A percentile compares a stretch with the other conserved stretches of the same genome.
Evolutionary conservation across 345 rosid species (phyloP).

Genomic region (Adansonia digitata): DNA sequence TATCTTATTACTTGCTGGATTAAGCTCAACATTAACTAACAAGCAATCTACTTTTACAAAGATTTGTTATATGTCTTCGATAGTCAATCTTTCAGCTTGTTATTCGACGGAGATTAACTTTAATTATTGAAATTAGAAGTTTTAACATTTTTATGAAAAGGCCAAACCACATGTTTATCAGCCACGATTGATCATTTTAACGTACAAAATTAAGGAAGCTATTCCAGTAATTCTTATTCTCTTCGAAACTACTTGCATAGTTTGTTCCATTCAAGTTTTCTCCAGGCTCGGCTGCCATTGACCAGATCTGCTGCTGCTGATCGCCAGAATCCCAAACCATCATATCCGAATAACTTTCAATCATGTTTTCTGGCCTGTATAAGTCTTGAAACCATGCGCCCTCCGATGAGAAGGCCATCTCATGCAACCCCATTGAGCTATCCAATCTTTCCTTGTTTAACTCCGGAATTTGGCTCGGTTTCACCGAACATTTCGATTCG

Average conservation of each 20-base stretch:
- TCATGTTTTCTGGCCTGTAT: no score
- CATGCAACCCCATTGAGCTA: neutral
- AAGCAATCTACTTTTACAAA: no score
- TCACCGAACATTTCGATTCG: conserved; percentile 7
- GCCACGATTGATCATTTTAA: no score
- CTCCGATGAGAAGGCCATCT: neutral
- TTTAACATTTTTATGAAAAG: no score
- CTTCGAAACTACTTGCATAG: conserved; percentile 20
- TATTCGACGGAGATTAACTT: no score
- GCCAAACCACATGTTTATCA: no score
- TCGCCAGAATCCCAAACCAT: neutral
- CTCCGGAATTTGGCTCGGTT: neutral
- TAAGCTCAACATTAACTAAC: no score
- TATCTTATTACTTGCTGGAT: no score
- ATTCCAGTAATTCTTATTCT: conserved; percentile 31
- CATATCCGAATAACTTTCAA: neutral
- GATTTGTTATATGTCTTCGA: no score
- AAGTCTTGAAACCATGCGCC: neutral
- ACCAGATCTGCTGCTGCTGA: neutral
- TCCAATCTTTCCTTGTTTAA: neutral
- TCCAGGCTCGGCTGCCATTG: neutral
- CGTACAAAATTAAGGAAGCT: conserved; percentile 28
- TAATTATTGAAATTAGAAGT: no score
- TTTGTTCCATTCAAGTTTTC: neutral
- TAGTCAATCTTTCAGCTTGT: no score